Evolutionary conservation across 805 yeast genomes (phyloP), one percentile per base, ranked within the genome.

Genomic region (Spathaspora girioi): DNA sequence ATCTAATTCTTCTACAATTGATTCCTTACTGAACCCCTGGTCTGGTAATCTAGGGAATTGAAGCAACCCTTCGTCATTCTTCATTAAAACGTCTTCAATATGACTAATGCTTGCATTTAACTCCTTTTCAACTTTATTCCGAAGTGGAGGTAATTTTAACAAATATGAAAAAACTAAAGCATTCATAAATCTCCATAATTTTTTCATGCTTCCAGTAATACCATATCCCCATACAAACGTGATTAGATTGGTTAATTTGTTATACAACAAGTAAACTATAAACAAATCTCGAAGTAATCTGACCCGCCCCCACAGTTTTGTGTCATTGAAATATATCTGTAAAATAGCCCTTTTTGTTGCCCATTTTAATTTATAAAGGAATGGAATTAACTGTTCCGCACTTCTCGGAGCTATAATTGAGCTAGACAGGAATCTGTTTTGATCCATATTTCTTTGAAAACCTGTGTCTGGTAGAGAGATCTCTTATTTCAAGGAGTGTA

Each of bases 41-140:
- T 58, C 61, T 0, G 98, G 98, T 4, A 93, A 65, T 35, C 53
- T 51, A 1, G 66, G 63, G 59, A 79, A 81, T 54, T 78, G 78
- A 12, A 64, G 58, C 40, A 83, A 67, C 0, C 61, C 57, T 0
- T 70, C 70, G 49, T 83, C 80, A 52, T 82, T 81, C 51, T 76
- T 75, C 47, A 92, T 79, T 51, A 93, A 59, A 18, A 77, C 76
- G 0, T 67, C 56, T 55, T 91, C 90, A 32, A 93, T 67, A 19
- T 73, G 70, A 0, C 45, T 63, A 1, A 79, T 65, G 0, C 80
- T 80, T 43, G 70, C 72, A 4, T 53, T 52, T 1, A 92, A 76
- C 61, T 92, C 92, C 23, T 66, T 60, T 38, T 85, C 83, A 6
- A 93, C 86, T 58, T 79, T 80, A 0, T 62, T 54, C 50, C 73